phyloP scores from a whole-genome alignment of 1,139 yeast genomes.

The Yamadazyma diddensiae region DNA sequence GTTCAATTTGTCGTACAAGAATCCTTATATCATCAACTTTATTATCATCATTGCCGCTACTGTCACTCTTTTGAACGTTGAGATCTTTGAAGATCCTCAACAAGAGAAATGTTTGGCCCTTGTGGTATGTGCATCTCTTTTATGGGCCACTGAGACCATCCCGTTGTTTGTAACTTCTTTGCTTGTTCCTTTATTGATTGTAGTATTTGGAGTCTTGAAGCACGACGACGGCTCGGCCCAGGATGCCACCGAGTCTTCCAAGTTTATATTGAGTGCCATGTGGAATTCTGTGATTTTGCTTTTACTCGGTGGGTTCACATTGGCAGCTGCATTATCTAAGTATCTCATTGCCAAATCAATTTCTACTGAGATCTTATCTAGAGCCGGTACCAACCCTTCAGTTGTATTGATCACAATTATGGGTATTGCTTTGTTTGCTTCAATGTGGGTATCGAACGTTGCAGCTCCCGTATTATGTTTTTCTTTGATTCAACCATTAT shows the following conservation, averaged over 20 bases:
- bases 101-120: conserved; percentile 69
- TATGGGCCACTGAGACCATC: conserved; percentile 87
- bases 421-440: conserved; percentile 79
- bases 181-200: conserved; percentile 75
- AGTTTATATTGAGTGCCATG: conserved; percentile 78
- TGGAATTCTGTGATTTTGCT: conserved; percentile 94
- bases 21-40: conserved; percentile 47
- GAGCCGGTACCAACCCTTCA: conserved; percentile 85
- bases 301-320: conserved; percentile 85
- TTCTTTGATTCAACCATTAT: conserved; percentile 78
- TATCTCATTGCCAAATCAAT: conserved; percentile 83
- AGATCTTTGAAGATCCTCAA: conserved; percentile 57
- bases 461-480: conserved; percentile 94
- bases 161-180: conserved; percentile 86
- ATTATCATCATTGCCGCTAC: conserved; percentile 44
- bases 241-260: conserved; percentile 67
- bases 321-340: conserved; percentile 91
- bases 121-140: conserved; percentile 62
- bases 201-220: conserved; percentile 67
- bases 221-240: conserved; percentile 50
- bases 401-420: conserved; percentile 73
- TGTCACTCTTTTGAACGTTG: conserved; percentile 45
- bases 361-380: conserved; percentile 74
- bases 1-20: conserved; percentile 37
- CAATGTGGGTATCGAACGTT: conserved; percentile 96